phyloP scores from a whole-genome alignment of 2,329 filamentous ascomycete genomes.

The Trichoderma brevicompactum region DNA sequence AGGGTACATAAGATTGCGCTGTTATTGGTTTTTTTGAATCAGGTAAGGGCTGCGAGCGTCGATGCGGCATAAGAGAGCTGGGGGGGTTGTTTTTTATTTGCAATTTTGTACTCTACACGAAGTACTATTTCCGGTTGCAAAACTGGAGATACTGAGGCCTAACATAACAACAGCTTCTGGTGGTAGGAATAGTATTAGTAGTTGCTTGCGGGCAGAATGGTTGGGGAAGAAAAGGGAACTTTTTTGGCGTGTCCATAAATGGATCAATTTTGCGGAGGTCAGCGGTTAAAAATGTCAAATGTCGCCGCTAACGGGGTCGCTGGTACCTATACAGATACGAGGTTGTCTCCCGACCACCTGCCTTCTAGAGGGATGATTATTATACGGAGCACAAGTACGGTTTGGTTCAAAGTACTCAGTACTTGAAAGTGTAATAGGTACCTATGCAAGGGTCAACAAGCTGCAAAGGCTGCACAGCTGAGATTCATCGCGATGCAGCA shows the following conservation, averaged over 20 bases:
- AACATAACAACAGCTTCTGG: not conserved
- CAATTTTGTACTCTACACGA: too few species aligned
- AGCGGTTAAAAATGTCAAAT: not conserved
- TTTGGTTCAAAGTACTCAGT: too few species aligned
- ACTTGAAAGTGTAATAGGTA: too few species aligned
- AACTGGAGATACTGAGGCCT: not conserved
- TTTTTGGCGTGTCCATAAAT: not conserved
- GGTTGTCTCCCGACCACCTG: too few species aligned
- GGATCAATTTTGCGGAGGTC: not conserved
- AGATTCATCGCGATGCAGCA: too few species aligned
- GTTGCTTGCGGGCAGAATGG: slow-evolving; percentile 5
- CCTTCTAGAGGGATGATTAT: not conserved
- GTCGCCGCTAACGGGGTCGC: not conserved
- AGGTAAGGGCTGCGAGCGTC: too few species aligned
- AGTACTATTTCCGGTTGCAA: not conserved
- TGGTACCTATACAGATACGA: not conserved
- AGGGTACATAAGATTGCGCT: not conserved
- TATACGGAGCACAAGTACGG: not conserved
- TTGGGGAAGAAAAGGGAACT: not conserved
- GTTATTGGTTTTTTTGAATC: too few species aligned
- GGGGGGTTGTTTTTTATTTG: too few species aligned
- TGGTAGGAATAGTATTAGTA: not conserved
- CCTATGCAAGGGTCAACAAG: too few species aligned
- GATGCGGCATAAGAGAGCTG: too few species aligned
- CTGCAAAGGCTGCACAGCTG: too few species aligned